phyloP scores from a whole-genome alignment of 2,329 filamentous ascomycete genomes.

The Paraphoma sp. region DNA sequence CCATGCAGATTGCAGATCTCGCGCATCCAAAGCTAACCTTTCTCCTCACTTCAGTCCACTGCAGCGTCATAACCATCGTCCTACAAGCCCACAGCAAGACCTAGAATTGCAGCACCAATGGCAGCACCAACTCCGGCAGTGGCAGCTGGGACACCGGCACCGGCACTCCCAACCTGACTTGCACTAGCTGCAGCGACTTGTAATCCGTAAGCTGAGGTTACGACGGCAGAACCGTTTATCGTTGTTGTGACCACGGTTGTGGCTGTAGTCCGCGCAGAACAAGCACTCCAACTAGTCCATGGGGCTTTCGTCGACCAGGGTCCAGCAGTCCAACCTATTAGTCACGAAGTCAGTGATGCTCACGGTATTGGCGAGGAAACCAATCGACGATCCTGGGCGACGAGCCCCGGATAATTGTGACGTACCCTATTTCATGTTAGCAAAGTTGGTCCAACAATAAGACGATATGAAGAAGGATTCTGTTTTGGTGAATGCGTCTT shows the following conservation, averaged over 20 bases:
- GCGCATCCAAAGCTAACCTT: not conserved
- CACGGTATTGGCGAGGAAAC: too few relatives aligned
- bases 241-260: slow-evolving; percentile 39
- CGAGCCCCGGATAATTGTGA: too few relatives aligned
- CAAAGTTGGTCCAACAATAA: too few relatives aligned
- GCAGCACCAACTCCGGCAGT: slow-evolving; percentile 26
- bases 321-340: slow-evolving; percentile 39
- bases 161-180: slow-evolving; percentile 4
- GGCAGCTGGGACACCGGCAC: slow-evolving; percentile 11
- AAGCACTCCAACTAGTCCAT: slow-evolving; percentile 45
- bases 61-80: not conserved
- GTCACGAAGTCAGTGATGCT: too few relatives aligned
- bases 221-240: slow-evolving; percentile 26
- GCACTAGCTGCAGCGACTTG: slow-evolving; percentile 38
- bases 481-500: too few relatives aligned
- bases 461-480: too few relatives aligned
- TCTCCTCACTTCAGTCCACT: not conserved
- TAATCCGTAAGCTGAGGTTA: slow-evolving; percentile 38
- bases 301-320: slow-evolving; percentile 44
- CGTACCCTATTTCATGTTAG: too few relatives aligned
- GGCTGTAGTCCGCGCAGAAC: slow-evolving; percentile 40
- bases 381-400: too few relatives aligned
- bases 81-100: slow-evolving; percentile 30
- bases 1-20: not conserved
- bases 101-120: slow-evolving; percentile 30